A percentile compares a stretch with the other conserved stretches of the same genome.
These are phyloP conservation scores for Haplosporangium sp. DNA, from an alignment of 371 early-diverging fungal species.

Conservation along the genomic window DNA sequence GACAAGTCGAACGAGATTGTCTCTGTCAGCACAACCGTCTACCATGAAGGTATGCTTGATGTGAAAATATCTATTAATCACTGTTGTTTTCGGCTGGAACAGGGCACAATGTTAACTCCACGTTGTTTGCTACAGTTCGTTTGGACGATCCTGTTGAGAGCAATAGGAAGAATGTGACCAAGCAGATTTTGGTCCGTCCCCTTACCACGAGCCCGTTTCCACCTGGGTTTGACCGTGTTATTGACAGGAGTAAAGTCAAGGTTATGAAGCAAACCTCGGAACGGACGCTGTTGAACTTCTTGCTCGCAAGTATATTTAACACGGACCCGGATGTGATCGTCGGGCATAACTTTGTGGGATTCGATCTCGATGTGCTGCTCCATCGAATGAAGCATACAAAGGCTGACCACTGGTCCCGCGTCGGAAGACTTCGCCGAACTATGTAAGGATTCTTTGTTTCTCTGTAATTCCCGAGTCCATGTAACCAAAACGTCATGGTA, in stretches of 20 bases:
- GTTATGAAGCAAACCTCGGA: slow-evolving; percentile 43
- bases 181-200: slow-evolving; percentile 49
- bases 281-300: slow-evolving; percentile 55
- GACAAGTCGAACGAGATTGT: slow-evolving; percentile 91
- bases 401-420: slow-evolving; percentile 80
- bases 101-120: not conserved
- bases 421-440: slow-evolving; percentile 87
- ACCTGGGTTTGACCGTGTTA: slow-evolving; percentile 57
- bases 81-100: not conserved
- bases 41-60: slow-evolving; percentile 42
- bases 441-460: slow-evolving; percentile 57
- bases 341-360: slow-evolving; percentile 97
- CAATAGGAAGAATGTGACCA: slow-evolving; percentile 30
- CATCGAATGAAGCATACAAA: slow-evolving; percentile 91
- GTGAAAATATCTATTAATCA: no score
- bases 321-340: slow-evolving; percentile 95
- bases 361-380: slow-evolving; percentile 92
- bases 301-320: slow-evolving; percentile 75
- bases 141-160: slow-evolving; percentile 45
- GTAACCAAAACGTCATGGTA: no score
- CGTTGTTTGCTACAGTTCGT: slow-evolving; percentile 27
- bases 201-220: slow-evolving; percentile 60
- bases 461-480: not conserved
- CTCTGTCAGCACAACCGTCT: slow-evolving; percentile 43
- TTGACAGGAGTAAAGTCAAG: slow-evolving; percentile 28